Percentiles rank a stretch among this genome's conserved stretches.
These are phyloP conservation scores for Leccinum proliferum DNA, from an alignment of 1,284 basidiomycete species.

Conservation along the genomic window DNA sequence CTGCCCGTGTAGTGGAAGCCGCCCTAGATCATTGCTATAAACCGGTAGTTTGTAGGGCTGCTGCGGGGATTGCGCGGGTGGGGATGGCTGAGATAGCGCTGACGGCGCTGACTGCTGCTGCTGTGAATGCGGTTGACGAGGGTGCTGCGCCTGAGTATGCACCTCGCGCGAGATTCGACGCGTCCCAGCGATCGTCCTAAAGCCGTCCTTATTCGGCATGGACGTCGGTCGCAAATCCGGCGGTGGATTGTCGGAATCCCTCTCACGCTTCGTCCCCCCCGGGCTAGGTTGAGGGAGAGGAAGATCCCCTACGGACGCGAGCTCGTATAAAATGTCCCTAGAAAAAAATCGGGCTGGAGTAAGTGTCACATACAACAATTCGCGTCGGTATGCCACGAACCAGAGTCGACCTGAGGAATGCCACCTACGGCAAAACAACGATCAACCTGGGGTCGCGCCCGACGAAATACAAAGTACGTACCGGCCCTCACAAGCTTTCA, in stretches of 20 bases:
- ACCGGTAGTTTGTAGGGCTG: constrained; percentile 38
- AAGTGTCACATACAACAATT: neutral
- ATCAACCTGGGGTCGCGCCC: neutral
- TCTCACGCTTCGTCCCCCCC: constrained; percentile 53
- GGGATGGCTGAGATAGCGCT: neutral
- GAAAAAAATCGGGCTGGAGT: neutral
- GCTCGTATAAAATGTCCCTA: constrained; percentile 65
- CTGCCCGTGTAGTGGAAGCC: constrained; percentile 47
- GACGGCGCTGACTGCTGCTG: neutral
- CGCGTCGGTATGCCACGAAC: constrained; percentile 12
- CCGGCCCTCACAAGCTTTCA: constrained; percentile 34
- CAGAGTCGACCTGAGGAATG: constrained; percentile 27
- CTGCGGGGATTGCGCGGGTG: neutral
- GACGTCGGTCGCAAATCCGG: constrained; percentile 2
- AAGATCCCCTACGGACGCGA: constrained; percentile 62
- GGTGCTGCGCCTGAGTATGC: constrained; percentile 10
- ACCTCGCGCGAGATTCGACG: constrained; percentile 28
- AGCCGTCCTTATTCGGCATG: constrained; percentile 3
- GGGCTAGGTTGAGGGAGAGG: constrained; percentile 51
- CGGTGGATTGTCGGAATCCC: constrained; percentile 43
- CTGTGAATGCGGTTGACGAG: constrained; percentile 7
- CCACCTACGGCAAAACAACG: constrained; percentile 15
- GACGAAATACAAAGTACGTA: constrained; percentile 5
- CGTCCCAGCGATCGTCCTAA: constrained; percentile 30
- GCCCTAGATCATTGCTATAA: constrained; percentile 55